Evolutionary conservation across 805 yeast species (phyloP).

Genomic region (Candida silvicultrix): DNA sequence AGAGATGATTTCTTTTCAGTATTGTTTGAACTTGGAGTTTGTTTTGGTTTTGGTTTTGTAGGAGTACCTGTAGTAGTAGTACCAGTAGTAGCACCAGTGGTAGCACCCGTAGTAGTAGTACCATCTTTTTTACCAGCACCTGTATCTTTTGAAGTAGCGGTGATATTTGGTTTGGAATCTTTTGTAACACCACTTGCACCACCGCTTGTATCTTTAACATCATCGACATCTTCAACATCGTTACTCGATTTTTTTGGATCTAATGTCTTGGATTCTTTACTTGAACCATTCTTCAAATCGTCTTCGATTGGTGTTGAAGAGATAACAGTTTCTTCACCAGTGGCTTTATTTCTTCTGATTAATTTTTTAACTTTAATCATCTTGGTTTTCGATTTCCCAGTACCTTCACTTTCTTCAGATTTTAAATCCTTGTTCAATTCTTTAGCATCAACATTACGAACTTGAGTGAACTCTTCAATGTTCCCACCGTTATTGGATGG

Average conservation of each 20-base stretch:
- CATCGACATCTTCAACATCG: background rate
- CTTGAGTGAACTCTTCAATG: slow-evolving; percentile 59
- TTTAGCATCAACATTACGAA: slow-evolving; percentile 50
- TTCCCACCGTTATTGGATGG: slow-evolving; percentile 58
- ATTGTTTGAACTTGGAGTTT: slow-evolving; percentile 5
- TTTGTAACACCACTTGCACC: background rate
- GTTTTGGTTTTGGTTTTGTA: background rate
- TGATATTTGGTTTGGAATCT: background rate
- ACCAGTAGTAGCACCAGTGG: background rate
- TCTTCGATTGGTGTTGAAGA: slow-evolving; percentile 11
- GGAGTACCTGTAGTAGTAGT: background rate
- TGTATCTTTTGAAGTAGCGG: background rate
- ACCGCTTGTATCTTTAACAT: background rate
- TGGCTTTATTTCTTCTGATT: slow-evolving; percentile 31
- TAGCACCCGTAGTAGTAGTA: background rate
- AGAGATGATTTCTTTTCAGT: slow-evolving; percentile 10
- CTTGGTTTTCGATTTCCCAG: slow-evolving; percentile 17
- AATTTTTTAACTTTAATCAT: slow-evolving; percentile 30
- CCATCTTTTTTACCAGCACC: background rate
- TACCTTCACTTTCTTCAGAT: slow-evolving; percentile 18
- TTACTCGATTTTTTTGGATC: slow-evolving; percentile 12
- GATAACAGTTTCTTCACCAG: slow-evolving; percentile 33
- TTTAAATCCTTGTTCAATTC: slow-evolving; percentile 44
- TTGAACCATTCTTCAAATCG: slow-evolving; percentile 6
- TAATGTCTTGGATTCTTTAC: too few species aligned